A percentile compares a stretch with the other conserved stretches of the same genome.
These are phyloP conservation scores for Tetramitus jugosus DNA, from an alignment of 208 protist genomes.

Conservation along the genomic window DNA sequence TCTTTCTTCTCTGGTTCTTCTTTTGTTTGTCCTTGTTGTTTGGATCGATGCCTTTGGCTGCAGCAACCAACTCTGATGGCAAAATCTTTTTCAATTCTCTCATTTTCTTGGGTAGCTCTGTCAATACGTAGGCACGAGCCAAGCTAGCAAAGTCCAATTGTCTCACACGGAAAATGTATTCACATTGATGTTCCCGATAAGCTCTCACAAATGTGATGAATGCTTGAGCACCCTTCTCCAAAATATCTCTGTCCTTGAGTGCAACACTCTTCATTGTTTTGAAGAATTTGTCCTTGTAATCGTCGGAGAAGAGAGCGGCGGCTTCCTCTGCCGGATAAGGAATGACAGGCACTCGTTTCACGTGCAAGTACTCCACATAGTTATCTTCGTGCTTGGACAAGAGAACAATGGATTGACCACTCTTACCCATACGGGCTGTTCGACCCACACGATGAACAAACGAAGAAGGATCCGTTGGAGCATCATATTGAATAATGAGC, in stretches of 20 bases:
- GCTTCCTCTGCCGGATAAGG: constrained; percentile 35
- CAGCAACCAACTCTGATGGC: no score
- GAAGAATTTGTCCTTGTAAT: no score
- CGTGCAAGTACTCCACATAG: constrained; percentile 77
- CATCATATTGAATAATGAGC: constrained; percentile 94
- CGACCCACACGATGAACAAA: constrained; percentile 94
- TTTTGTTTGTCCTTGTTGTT: background rate
- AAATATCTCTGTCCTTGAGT: constrained; percentile 32
- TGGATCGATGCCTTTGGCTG: background rate
- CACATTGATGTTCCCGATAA: constrained; percentile 83
- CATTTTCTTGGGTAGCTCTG: background rate
- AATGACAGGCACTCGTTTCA: constrained; percentile 72
- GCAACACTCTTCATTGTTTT: constrained; percentile 64
- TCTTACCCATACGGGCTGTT: constrained; percentile 85
- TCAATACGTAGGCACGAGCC: background rate
- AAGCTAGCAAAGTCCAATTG: constrained; percentile 38
- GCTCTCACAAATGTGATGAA: constrained; percentile 80
- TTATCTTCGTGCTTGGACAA: constrained; percentile 78
- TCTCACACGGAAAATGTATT: constrained; percentile 80
- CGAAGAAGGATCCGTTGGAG: constrained; percentile 77
- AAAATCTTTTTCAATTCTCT: background rate
- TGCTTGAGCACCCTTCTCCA: constrained; percentile 62
- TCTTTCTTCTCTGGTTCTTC: background rate
- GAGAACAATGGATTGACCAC: constrained; percentile 79
- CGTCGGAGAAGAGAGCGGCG: no score